phyloP scores from a whole-genome alignment of 805 yeast genomes.

The Lachancea nothofagi region DNA sequence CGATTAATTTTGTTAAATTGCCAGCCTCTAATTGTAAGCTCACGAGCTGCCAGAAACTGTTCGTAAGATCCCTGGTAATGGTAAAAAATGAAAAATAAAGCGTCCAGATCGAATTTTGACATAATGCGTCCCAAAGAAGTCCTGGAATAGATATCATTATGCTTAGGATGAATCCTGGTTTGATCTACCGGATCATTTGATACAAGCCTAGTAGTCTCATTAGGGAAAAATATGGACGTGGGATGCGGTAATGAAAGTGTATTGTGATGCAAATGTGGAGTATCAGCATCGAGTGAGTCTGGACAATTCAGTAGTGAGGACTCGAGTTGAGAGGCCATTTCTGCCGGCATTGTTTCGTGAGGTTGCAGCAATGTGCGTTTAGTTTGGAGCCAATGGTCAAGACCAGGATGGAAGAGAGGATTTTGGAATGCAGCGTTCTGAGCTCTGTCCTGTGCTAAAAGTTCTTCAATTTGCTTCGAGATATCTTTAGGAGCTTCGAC shows the following conservation, averaged over 20 bases:
- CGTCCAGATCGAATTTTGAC: constrained; percentile 74
- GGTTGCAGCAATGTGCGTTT: constrained; percentile 30
- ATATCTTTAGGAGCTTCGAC: constrained; percentile 26
- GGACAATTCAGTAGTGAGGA: constrained; percentile 84
- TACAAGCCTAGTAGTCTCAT: constrained; percentile 32
- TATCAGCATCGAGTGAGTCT: constrained; percentile 89
- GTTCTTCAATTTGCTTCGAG: constrained; percentile 26
- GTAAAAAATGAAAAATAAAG: constrained; percentile 88
- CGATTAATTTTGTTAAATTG: constrained; percentile 40
- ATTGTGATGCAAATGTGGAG: constrained; percentile 52
- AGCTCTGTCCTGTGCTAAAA: constrained; percentile 22
- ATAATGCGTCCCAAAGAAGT: constrained; percentile 52
- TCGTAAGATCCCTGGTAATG: constrained; percentile 67
- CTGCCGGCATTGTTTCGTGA: constrained; percentile 25
- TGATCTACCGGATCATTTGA: constrained; percentile 17
- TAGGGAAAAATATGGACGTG: constrained; percentile 84
- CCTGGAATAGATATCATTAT: constrained; percentile 29
- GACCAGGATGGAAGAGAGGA: constrained; percentile 28
- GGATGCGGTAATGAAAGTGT: constrained; percentile 81
- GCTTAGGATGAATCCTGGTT: constrained; percentile 8
- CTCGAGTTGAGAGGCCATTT: constrained; percentile 44
- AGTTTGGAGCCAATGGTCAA: constrained; percentile 27
- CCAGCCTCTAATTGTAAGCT: constrained; percentile 79
- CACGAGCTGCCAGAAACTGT: constrained; percentile 74
- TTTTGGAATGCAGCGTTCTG: constrained; percentile 26